A percentile compares a stretch with the other conserved stretches of the same genome.
phyloP scores from a whole-genome alignment of 2,329 filamentous ascomycete genomes.

The Calonectria fujianensis region DNA sequence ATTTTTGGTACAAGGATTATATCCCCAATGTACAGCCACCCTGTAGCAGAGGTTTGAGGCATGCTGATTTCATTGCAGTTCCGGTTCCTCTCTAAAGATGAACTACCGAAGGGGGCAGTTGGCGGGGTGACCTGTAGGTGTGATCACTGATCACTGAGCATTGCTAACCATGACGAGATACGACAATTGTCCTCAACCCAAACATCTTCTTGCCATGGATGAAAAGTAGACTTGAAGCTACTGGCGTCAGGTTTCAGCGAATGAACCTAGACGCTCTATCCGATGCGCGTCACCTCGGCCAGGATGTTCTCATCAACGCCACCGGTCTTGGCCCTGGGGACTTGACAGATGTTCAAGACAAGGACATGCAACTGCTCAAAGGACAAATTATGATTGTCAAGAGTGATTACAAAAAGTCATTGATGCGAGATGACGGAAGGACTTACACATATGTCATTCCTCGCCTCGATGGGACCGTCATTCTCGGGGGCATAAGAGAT shows the following conservation, averaged over 20 bases:
- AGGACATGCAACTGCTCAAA: neutral
- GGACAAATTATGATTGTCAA: conserved; percentile 17
- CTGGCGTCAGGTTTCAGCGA: neutral
- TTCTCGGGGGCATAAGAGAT: conserved; percentile 4
- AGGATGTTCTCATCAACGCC: conserved; percentile 3
- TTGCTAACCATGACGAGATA: neutral
- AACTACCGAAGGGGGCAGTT: neutral
- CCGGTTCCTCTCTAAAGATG: neutral
- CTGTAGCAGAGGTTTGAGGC: no score
- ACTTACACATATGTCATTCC: conserved; percentile 13
- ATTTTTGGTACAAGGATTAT: conserved; percentile 13
- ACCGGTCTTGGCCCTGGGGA: neutral
- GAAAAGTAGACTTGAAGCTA: neutral
- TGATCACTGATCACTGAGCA: no score
- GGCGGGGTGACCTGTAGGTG: neutral
- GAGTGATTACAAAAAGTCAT: conserved; percentile 1
- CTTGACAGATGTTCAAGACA: neutral
- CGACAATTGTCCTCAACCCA: conserved; percentile 1
- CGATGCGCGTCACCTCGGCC: conserved; percentile 7
- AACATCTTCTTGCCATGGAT: conserved; percentile 6
- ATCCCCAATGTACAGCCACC: neutral
- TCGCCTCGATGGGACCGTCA: neutral
- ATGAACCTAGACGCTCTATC: neutral
- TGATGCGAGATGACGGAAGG: conserved; percentile 8
- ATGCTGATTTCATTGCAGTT: neutral